Evolutionary conservation across 2,329 filamentous ascomycete genomes (phyloP), one percentile per base, ranked within the genome.

Genomic region (Aspergillus latus): DNA sequence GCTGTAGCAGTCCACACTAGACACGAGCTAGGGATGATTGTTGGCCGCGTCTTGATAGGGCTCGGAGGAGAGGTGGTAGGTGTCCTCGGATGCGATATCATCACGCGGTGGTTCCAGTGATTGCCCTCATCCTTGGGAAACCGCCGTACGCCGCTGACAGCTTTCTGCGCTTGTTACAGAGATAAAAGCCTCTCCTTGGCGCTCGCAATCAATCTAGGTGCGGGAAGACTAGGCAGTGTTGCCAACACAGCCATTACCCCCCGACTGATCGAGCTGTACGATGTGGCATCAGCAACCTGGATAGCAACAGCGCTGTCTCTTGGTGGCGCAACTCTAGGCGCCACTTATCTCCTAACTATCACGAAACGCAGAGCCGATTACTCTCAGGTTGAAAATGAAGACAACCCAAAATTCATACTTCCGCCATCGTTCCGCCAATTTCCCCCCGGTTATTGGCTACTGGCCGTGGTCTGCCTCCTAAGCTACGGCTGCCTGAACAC

Each of bases 51-150:
- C 4, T 50, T 58, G 8, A 28, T 54, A 11, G 55, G 55, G 8
- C 36, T 58, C 44, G 55, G 55, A 4, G 51, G 37, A 16, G 55
- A 58, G 40, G 34, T 50, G 32, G 36, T 49, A 9, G 40, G 32
- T 15, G 55, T 58, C n/a, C 16, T 58, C 10, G 55, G 50, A 28
- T 49, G 15, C 26, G 51, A 54, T 30, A 54, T 58, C 11, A 37
- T 54, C 32, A 54, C 50, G 16, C 50, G 55, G 13, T 54, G 36
- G 44, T 54, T 54, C 45, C 52, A 48, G 52, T 54, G 30, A 46
- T 47, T 46, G 26, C 50, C 50, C 32, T 21, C 9, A 7, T 52
- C 34, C 30, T 36, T 21, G 13, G 7, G 7, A 16, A 8, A 8
- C 8, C 48, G 32, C 37, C 8, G 26, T 29, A n/a, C 9, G 10